These are phyloP conservation scores for Curvularia sp. DNA, from an alignment of 2,329 filamentous ascomycete species.

Conservation along the genomic window DNA sequence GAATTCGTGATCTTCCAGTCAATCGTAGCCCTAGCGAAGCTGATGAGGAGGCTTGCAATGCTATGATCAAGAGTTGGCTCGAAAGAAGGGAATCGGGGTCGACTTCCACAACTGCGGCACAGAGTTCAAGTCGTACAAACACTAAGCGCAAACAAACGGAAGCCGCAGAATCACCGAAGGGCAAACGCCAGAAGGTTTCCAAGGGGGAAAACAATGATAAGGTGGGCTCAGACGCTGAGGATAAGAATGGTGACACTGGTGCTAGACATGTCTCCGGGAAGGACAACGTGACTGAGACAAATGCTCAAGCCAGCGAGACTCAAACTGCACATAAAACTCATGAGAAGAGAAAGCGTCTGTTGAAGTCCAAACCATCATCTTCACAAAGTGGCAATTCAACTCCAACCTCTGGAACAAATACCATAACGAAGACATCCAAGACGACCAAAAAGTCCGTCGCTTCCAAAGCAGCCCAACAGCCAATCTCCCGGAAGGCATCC, in stretches of 20 bases:
- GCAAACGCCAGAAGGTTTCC: background rate
- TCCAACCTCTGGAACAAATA: background rate
- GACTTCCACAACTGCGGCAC: background rate
- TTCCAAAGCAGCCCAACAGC: background rate
- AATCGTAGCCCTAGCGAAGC: background rate
- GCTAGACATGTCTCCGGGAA: background rate
- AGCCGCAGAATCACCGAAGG: background rate
- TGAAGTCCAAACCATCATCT: background rate
- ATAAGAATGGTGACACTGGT: background rate
- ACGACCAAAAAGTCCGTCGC: background rate
- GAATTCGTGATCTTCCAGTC: background rate
- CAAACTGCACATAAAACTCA: background rate
- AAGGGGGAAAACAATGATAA: background rate
- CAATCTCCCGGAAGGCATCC: rapidly evolving
- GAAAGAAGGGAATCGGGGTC: background rate
- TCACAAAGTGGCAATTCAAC: background rate
- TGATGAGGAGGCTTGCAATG: background rate
- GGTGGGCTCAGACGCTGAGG: background rate
- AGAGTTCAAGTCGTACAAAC: background rate
- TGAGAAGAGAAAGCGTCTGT: background rate
- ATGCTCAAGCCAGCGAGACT: background rate
- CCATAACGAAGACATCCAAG: background rate
- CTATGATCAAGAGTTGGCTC: background rate
- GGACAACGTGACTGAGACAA: background rate
- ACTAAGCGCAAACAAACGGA: background rate